Evolutionary conservation across 2,329 filamentous ascomycete species (phyloP), one percentile per base, ranked within the genome.

Genomic region (Fusarium decemcellulare): DNA sequence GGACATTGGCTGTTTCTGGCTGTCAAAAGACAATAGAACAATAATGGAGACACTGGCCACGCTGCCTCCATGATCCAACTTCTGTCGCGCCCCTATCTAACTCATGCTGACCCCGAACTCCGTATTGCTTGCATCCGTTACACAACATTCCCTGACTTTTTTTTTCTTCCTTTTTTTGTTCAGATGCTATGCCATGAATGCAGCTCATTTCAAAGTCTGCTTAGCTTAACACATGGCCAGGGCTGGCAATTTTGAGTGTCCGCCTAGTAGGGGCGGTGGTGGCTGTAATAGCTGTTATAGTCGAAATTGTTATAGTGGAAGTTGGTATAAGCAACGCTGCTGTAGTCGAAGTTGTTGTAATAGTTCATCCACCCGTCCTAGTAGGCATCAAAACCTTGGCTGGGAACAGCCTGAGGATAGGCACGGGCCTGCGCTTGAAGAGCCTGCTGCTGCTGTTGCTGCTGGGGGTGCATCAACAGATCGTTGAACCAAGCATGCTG

Each of bases 401-500:
- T 74, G 2, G 81, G 81, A 46, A 82, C 77, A 27, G 77, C 68
- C 55, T 81, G 82, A 36, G 80, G 77, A 60, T 84, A 83, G 34
- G 70, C 76, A 53, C 79, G 79, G 53, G 79, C 77, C 61, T 85
- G 83, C 14, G 81, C 78, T 64, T 85, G 83, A 67, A 84, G 72
- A 34, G 77, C 77, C 59, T 83, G 77, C 37, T 78, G 73, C 37
- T 78, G 77, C 39, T 80, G 75, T 29, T 77, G 75, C 39, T 83
- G 81, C 53, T 87, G 85, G 61, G 88, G 85, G 63, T 87, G 85
- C 74, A 89, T 84, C 14, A 90, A 83, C 15, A 94, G 80, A 73
- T 95, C 93, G 68, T 86, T 88, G 83, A 99, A 99, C 96, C 96
- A 99, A 0, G 92, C 93, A 79, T 99, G 96, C 72, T 92, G 88